Evolutionary conservation across 257 asterid species (phyloP).

Genomic region (Mentha longifolia): DNA sequence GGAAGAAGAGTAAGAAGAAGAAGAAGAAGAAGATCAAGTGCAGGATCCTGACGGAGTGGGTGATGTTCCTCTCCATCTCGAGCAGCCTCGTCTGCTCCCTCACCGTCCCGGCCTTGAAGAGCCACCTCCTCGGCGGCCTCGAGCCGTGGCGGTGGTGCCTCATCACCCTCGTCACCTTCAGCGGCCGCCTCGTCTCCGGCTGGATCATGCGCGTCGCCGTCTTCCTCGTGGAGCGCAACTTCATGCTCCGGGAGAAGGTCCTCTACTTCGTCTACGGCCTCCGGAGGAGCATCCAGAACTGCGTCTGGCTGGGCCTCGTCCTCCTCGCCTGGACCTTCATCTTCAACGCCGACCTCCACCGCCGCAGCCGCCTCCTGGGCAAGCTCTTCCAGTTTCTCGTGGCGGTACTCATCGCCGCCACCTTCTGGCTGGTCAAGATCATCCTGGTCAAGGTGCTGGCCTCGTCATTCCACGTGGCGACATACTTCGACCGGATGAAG

Average conservation of each 20-base stretch:
- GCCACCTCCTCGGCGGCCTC: conserved; percentile 36
- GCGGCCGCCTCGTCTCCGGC: conserved; percentile 63
- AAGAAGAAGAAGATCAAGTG: conserved; percentile 35
- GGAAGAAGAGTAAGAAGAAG: conserved; percentile 1
- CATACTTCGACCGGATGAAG: conserved; percentile 66
- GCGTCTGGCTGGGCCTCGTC: conserved; percentile 61
- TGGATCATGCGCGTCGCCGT: conserved; percentile 46
- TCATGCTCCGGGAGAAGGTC: conserved; percentile 59
- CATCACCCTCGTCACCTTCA: conserved; percentile 51
- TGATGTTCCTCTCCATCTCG: conserved; percentile 38
- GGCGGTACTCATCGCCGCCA: conserved; percentile 50
- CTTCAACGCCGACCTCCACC: conserved; percentile 46
- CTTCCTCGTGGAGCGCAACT: conserved; percentile 58
- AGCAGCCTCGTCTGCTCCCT: conserved; percentile 49
- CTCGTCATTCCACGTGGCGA: conserved; percentile 61
- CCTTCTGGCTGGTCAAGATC: conserved; percentile 63
- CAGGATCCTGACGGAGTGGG: conserved; percentile 46
- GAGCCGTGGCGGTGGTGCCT: conserved; percentile 59
- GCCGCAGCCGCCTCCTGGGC: conserved; percentile 38
- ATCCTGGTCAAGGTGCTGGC: conserved; percentile 55
- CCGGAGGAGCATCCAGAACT: conserved; percentile 55
- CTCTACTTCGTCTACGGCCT: conserved; percentile 63
- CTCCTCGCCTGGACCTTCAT: conserved; percentile 55
- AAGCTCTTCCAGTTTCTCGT: conserved; percentile 52
- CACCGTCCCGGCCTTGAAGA: conserved; percentile 42